These are phyloP conservation scores for Ophiocordyceps robertsii DNA, from an alignment of 2,329 filamentous ascomycete species.

Conservation along the genomic window DNA sequence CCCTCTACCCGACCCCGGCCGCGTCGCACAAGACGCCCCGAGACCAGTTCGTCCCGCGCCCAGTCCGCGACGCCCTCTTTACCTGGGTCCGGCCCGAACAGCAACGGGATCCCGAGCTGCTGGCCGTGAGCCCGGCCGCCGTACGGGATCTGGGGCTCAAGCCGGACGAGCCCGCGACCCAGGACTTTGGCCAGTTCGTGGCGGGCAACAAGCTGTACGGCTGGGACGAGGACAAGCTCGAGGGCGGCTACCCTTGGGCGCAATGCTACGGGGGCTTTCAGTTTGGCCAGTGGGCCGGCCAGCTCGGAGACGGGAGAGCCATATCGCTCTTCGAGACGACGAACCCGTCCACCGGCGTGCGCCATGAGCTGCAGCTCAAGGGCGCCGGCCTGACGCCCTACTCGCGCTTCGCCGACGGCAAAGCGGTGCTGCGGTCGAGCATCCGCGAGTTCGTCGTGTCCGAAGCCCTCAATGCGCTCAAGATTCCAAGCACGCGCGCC, in stretches of 20 bases:
- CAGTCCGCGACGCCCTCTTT: slow-evolving; percentile 75
- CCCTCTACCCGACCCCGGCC: slow-evolving; percentile 65
- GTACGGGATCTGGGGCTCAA: slow-evolving; percentile 70
- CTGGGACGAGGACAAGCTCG: slow-evolving; percentile 51
- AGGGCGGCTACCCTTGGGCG: slow-evolving; percentile 87
- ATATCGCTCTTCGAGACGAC: slow-evolving; percentile 89
- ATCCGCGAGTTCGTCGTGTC: slow-evolving; percentile 91
- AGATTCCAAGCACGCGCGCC: slow-evolving; percentile 77
- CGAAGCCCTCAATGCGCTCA: slow-evolving; percentile 73
- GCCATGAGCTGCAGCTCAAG: slow-evolving; percentile 89
- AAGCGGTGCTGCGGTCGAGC: slow-evolving; percentile 81
- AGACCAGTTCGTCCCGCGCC: slow-evolving; percentile 60
- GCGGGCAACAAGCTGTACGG: slow-evolving; percentile 75
- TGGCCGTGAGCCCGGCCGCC: slow-evolving; percentile 67
- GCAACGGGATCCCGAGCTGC: slow-evolving; percentile 59
- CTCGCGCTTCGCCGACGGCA: slow-evolving; percentile 90
- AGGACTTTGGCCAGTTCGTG: slow-evolving; percentile 65
- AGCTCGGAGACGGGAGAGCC: slow-evolving; percentile 85
- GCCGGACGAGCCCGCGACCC: slow-evolving; percentile 50
- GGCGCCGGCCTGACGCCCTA: slow-evolving; percentile 90
- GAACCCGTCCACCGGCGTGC: slow-evolving; percentile 53
- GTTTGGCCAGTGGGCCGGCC: slow-evolving; percentile 84
- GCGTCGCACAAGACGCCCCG: slow-evolving; percentile 72
- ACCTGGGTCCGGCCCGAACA: slow-evolving; percentile 80
- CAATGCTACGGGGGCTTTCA: slow-evolving; percentile 88